phyloP scores from a whole-genome alignment of 1,284 basidiomycete species.

The Boletus sp. region DNA sequence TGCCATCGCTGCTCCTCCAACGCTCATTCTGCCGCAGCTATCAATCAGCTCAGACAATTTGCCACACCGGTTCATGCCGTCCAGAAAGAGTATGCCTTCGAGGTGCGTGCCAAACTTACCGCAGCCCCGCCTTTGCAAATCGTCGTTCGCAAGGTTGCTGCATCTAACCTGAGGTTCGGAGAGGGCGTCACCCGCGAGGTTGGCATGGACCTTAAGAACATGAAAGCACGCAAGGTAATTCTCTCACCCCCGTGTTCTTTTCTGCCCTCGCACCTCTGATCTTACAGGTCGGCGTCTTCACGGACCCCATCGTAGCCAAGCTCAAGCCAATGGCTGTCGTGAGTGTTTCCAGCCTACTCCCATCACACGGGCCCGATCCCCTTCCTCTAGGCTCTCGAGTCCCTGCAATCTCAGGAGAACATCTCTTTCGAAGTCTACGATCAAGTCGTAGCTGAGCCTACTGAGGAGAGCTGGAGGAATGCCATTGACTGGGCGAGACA shows the following conservation, averaged over 20 bases:
- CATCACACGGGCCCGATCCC: neutral
- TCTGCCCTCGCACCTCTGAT: neutral
- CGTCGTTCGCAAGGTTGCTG: constrained; percentile 63
- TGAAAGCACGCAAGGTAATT: constrained; percentile 74
- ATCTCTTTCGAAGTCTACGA: constrained; percentile 85
- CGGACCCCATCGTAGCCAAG: constrained; percentile 82
- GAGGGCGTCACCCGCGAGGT: constrained; percentile 89
- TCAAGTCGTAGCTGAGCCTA: constrained; percentile 85
- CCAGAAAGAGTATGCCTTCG: constrained; percentile 94
- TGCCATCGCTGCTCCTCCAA: constrained; percentile 63
- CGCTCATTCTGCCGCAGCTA: constrained; percentile 33
- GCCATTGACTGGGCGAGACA: constrained; percentile 87
- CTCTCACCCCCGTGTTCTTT: constrained; percentile 8
- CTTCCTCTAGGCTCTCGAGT: constrained; percentile 61
- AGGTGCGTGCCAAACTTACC: constrained; percentile 45
- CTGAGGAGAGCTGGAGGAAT: constrained; percentile 81
- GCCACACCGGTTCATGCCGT: constrained; percentile 81
- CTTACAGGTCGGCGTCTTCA: constrained; percentile 87
- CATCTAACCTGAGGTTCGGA: constrained; percentile 86
- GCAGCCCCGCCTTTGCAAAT: neutral
- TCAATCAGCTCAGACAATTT: constrained; percentile 64
- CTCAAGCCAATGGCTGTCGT: constrained; percentile 82
- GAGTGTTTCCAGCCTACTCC: constrained; percentile 24
- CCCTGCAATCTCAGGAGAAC: constrained; percentile 67
- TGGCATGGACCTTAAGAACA: constrained; percentile 91